A percentile compares a stretch with the other conserved stretches of the same genome.
These are phyloP conservation scores for Agrocybe praecox DNA, from an alignment of 768 basidiomycete genomes.

Conservation along the genomic window DNA sequence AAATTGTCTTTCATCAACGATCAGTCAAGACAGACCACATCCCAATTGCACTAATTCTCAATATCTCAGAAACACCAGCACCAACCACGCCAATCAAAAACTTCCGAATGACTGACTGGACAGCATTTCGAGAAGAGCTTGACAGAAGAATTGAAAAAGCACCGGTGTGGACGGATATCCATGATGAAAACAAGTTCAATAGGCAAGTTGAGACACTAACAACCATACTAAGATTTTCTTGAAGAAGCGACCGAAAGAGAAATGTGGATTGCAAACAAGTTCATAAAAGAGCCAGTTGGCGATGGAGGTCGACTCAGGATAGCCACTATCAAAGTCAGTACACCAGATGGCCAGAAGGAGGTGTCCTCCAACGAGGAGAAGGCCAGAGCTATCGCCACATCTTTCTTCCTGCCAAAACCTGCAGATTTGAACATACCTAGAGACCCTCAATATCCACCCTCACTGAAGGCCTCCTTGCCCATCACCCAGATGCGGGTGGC, in stretches of 20 bases:
- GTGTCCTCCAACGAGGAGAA: constrained; percentile 10
- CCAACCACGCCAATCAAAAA: no score
- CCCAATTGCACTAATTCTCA: no score
- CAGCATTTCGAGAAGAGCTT: no score
- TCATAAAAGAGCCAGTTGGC: constrained; percentile 9
- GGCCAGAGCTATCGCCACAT: neutral
- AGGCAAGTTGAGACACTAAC: constrained; percentile 10
- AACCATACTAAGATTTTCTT: constrained; percentile 18
- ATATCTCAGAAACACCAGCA: no score
- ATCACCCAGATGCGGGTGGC: neutral
- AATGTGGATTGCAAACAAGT: constrained; percentile 22
- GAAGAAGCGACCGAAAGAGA: constrained; percentile 11
- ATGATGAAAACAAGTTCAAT: no score
- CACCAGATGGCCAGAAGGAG: neutral
- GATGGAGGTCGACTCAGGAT: constrained; percentile 25
- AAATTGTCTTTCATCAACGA: no score
- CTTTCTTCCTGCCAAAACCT: constrained; percentile 20
- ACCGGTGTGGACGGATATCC: no score
- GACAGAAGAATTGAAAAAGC: no score
- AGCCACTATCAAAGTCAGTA: constrained; percentile 12
- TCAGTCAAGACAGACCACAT: no score
- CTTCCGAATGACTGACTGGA: no score
- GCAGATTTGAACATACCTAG: neutral
- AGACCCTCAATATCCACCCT: neutral
- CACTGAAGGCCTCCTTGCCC: neutral